A percentile compares a stretch with the other conserved stretches of the same genome.
phyloP scores from a whole-genome alignment of 345 rosid genomes.

The Populus nigra region DNA sequence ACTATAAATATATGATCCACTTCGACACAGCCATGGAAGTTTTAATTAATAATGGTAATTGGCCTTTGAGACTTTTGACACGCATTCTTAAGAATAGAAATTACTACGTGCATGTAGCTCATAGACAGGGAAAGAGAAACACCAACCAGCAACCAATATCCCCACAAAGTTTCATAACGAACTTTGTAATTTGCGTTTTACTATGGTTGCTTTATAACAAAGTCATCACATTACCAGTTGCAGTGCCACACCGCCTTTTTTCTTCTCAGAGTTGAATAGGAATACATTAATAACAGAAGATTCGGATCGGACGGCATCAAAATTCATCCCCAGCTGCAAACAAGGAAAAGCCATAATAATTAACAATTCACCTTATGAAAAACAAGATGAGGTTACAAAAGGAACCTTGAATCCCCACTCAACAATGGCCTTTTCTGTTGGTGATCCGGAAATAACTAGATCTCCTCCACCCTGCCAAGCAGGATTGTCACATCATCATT shows the following conservation, averaged over 20 bases:
- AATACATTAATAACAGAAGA: slow-evolving; percentile 70
- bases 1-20: no score
- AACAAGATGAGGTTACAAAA: not conserved
- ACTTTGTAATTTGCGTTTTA: not conserved
- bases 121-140: not conserved
- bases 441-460: slow-evolving; percentile 82
- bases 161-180: not conserved
- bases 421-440: slow-evolving; percentile 95
- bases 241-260: slow-evolving; percentile 91
- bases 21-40: no score
- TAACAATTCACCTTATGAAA: not conserved
- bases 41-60: no score
- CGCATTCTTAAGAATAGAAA: not conserved
- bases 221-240: slow-evolving; percentile 43
- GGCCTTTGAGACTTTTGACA: not conserved
- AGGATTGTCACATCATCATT: not conserved
- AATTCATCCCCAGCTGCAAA: slow-evolving; percentile 88
- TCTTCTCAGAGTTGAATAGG: slow-evolving; percentile 95
- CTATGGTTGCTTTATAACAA: not conserved
- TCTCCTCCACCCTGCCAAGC: slow-evolving; percentile 67
- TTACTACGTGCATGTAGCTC: not conserved
- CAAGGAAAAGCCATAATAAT: not conserved
- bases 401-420: slow-evolving; percentile 72
- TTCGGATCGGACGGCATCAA: slow-evolving; percentile 61
- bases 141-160: not conserved